A percentile compares a stretch with the other conserved stretches of the same genome.
These are phyloP conservation scores for Penicillium sp. DNA, from an alignment of 2,329 filamentous ascomycete species.

Conservation along the genomic window DNA sequence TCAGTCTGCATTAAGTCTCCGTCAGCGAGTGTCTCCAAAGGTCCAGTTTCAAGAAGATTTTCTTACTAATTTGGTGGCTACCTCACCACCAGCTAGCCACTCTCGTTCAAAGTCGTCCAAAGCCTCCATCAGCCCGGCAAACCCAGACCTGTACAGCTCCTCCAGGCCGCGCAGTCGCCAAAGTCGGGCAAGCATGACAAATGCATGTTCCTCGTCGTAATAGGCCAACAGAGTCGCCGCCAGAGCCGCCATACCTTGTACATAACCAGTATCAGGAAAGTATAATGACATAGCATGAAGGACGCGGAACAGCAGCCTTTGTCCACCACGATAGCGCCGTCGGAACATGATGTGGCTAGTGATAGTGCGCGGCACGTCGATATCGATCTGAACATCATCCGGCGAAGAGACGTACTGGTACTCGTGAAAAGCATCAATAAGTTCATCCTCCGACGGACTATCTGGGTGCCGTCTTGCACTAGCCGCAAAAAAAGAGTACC, in stretches of 20 bases:
- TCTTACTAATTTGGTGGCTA: conserved; percentile 74
- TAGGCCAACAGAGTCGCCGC: conserved; percentile 92
- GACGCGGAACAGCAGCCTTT: conserved; percentile 85
- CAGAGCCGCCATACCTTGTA: conserved; percentile 94
- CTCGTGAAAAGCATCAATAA: conserved; percentile 66
- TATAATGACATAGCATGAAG: conserved; percentile 88
- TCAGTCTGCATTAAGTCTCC: conserved; percentile 53
- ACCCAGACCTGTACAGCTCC: conserved; percentile 75
- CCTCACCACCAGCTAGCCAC: conserved; percentile 74
- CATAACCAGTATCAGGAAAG: conserved; percentile 86
- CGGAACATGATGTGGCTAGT: conserved; percentile 97
- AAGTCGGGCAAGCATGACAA: conserved; percentile 92
- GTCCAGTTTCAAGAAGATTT: neutral
- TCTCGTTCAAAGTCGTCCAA: conserved; percentile 76
- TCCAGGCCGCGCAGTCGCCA: conserved; percentile 87
- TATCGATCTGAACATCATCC: conserved; percentile 94
- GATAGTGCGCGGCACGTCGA: conserved; percentile 93
- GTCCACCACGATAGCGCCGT: conserved; percentile 81
- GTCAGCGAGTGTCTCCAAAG: conserved; percentile 1
- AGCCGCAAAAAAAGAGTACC: conserved; percentile 83
- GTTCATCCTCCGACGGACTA: conserved; percentile 62
- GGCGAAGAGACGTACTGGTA: conserved; percentile 70
- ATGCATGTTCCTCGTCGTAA: conserved; percentile 89
- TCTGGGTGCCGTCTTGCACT: conserved; percentile 64
- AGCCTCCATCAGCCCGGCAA: conserved; percentile 79